These are phyloP conservation scores for Notholithocarpus densiflorus DNA, from an alignment of 306 rosid genomes.

Conservation along the genomic window DNA sequence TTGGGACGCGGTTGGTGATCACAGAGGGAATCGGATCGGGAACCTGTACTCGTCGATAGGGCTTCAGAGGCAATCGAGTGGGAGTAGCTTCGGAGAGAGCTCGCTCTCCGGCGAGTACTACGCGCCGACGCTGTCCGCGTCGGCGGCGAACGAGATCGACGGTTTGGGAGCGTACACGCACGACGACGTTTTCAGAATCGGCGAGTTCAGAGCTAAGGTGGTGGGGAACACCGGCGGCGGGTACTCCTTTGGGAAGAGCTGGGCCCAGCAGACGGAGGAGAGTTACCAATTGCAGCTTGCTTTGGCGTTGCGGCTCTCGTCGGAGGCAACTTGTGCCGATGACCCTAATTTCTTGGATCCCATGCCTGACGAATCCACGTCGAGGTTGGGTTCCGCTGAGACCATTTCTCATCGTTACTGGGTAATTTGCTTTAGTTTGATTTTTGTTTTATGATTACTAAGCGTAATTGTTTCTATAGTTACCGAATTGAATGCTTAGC, in stretches of 20 bases:
- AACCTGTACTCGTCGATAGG: conserved; percentile 61
- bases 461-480: not conserved
- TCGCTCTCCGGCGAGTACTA: conserved; percentile 88
- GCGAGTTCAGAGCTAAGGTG: conserved; percentile 46
- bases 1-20: conserved; percentile 73
- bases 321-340: conserved; percentile 84
- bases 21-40: conserved; percentile 75
- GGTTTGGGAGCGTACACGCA: conserved; percentile 46
- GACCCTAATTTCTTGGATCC: conserved; percentile 92
- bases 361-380: conserved; percentile 48
- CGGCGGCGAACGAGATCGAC: conserved; percentile 69
- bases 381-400: conserved; percentile 45
- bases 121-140: conserved; percentile 62
- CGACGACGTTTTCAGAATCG: conserved; percentile 49
- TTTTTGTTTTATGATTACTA: not conserved
- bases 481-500: not conserved
- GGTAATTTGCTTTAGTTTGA: conserved; percentile 36
- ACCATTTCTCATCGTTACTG: conserved; percentile 86
- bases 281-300: conserved; percentile 95
- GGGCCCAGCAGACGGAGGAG: conserved; percentile 99
- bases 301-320: conserved; percentile 77
- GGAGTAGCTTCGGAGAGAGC: conserved; percentile 93
- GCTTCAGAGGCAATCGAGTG: conserved; percentile 94
- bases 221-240: conserved; percentile 46
- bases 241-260: conserved; percentile 68